Percentiles rank a stretch among this genome's conserved stretches.
Evolutionary conservation across 331 rosid species (phyloP).

Genomic region (Spiraea crenata): DNA sequence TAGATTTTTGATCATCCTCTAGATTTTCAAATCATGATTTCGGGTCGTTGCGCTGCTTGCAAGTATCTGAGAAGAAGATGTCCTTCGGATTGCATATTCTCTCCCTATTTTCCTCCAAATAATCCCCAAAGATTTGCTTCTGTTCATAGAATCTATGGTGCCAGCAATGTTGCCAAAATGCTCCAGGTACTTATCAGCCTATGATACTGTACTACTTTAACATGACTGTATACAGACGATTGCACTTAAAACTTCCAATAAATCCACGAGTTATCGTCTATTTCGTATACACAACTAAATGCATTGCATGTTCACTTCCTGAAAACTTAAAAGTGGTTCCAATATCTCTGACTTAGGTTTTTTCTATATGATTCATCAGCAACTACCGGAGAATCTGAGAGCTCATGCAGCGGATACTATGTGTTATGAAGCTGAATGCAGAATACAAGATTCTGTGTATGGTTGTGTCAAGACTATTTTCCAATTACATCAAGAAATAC

Average conservation of each 20-base stretch:
- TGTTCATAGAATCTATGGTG: constrained; percentile 75
- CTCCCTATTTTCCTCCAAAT: constrained; percentile 65
- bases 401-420: constrained; percentile 48
- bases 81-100: constrained; percentile 66
- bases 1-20: constrained; percentile 4
- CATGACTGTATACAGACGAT: too few relatives aligned
- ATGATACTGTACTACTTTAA: too few relatives aligned
- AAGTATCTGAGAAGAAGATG: constrained; percentile 74
- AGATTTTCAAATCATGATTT: constrained; percentile 37
- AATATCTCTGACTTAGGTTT: neutral
- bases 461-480: constrained; percentile 58
- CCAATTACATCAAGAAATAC: constrained; percentile 40
- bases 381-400: constrained; percentile 41
- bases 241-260: too few relatives aligned
- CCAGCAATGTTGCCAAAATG: constrained; percentile 64
- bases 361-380: constrained; percentile 23
- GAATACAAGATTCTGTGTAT: constrained; percentile 57
- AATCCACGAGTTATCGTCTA: too few relatives aligned
- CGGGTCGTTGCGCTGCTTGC: constrained; percentile 78
- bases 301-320: neutral
- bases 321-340: neutral
- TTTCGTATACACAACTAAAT: too few relatives aligned
- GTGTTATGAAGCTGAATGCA: constrained; percentile 52
- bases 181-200: constrained; percentile 52
- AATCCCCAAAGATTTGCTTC: constrained; percentile 68